A percentile compares a stretch with the other conserved stretches of the same genome.
phyloP scores from a whole-genome alignment of 495 filamentous ascomycete genomes.

The Tuber indicum region DNA sequence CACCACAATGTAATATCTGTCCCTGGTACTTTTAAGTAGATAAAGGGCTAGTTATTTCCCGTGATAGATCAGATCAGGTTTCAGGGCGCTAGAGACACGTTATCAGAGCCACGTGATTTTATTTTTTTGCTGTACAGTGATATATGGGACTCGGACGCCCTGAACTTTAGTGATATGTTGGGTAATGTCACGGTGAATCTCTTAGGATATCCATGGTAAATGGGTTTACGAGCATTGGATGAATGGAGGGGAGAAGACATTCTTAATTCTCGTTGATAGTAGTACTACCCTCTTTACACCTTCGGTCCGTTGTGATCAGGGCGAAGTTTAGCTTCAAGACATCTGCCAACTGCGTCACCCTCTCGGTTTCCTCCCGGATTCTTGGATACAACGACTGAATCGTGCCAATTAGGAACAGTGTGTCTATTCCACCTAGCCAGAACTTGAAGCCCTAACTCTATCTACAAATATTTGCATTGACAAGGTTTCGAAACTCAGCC shows the following conservation, averaged over 20 bases:
- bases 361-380: slow-evolving; percentile 93
- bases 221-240: too few relatives aligned
- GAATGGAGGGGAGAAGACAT: too few relatives aligned
- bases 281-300: slow-evolving; percentile 52
- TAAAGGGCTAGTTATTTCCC: too few relatives aligned
- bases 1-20: too few relatives aligned
- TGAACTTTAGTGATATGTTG: too few relatives aligned
- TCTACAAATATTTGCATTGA: too few relatives aligned
- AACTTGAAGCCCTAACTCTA: slow-evolving; percentile 49
- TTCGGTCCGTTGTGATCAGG: slow-evolving; percentile 88
- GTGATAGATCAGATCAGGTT: neutral
- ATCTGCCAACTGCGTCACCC: slow-evolving; percentile 91
- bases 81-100: neutral
- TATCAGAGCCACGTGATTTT: neutral
- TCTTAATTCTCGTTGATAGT: too few relatives aligned
- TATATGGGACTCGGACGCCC: too few relatives aligned
- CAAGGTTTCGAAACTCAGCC: too few relatives aligned
- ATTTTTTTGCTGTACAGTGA: neutral
- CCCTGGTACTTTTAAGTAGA: too few relatives aligned
- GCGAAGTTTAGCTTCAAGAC: slow-evolving; percentile 95
- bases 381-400: slow-evolving; percentile 95
- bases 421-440: slow-evolving; percentile 91
- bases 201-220: too few relatives aligned
- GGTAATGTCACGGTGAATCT: too few relatives aligned
- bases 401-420: slow-evolving; percentile 78